Conservation (phyloP, 2,329 filamentous ascomycete genomes). For the Aspergillus felis region DNA sequence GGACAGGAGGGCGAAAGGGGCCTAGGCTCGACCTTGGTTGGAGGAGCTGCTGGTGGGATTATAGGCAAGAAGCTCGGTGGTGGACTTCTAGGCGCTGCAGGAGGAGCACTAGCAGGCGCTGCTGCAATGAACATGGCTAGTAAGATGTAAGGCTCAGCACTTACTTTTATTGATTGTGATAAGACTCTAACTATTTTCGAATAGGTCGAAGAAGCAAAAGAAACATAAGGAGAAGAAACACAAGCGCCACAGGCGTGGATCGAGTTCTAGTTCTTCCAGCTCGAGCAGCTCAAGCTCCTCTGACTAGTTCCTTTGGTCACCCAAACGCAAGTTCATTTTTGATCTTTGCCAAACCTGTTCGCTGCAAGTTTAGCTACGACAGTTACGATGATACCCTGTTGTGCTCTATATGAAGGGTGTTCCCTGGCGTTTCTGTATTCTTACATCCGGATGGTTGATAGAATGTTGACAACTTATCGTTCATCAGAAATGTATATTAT, state of each 20-base stretch:
- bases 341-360: not conserved
- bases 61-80: conserved; percentile 34
- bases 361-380: not conserved
- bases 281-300: conserved; percentile 11
- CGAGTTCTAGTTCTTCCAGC: conserved; percentile 12
- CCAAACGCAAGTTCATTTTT: not conserved
- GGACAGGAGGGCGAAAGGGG: conserved; percentile 31
- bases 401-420: not conserved
- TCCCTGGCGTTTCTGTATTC: not conserved
- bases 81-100: conserved; percentile 29
- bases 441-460: not conserved
- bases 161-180: not conserved
- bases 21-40: conserved; percentile 34
- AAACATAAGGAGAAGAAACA: conserved; percentile 19
- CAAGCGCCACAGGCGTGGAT: conserved; percentile 15
- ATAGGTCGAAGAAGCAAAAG: conserved; percentile 24
- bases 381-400: not conserved
- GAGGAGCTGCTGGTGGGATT: conserved; percentile 35
- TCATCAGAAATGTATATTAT: not conserved
- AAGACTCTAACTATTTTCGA: conserved; percentile 4
- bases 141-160: conserved; percentile 24
- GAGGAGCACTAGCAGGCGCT: conserved; percentile 32
- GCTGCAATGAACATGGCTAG: conserved; percentile 27
- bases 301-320: not conserved
- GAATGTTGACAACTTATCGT: not conserved